These are phyloP conservation scores for Oryza rufipogon DNA, from an alignment of 176 grass and related monocot genomes.

Conservation along the genomic window DNA sequence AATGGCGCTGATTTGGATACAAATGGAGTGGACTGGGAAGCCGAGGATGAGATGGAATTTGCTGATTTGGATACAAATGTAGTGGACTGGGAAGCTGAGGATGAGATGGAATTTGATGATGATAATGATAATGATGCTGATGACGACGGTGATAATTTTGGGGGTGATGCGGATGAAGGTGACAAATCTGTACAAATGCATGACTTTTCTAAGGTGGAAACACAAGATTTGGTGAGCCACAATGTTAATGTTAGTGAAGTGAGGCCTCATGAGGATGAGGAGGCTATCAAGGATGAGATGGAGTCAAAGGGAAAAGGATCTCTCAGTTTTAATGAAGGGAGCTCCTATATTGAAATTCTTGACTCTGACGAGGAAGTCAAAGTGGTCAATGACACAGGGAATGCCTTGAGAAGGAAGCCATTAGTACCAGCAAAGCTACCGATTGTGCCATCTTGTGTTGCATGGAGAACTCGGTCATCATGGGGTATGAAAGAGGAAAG, in stretches of 20 bases:
- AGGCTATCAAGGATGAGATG: conserved; percentile 9
- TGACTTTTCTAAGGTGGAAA: conserved; percentile 19
- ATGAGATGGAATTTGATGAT: conserved; percentile 50
- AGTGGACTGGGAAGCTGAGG: conserved; percentile 41
- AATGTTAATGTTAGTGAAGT: conserved; percentile 33
- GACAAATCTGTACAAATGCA: conserved; percentile 18
- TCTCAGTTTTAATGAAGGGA: conserved; percentile 21
- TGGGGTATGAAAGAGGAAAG: conserved; percentile 56
- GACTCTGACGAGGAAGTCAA: conserved; percentile 47
- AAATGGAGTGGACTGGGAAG: conserved; percentile 41
- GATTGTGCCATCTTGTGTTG: conserved; percentile 60
- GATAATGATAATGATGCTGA: conserved; percentile 26
- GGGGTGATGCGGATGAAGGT: conserved; percentile 32
- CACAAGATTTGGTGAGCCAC: conserved; percentile 22
- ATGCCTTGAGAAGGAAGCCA: neutral
- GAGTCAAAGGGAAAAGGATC: conserved; percentile 12
- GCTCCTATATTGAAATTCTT: conserved; percentile 19
- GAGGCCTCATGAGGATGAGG: neutral
- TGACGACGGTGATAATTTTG: neutral
- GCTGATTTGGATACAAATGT: conserved; percentile 41
- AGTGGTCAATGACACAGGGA: conserved; percentile 31
- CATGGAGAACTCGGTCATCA: conserved; percentile 68
- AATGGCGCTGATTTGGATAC: conserved; percentile 53
- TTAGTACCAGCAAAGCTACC: conserved; percentile 28
- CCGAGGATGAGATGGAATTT: conserved; percentile 50